Percentiles rank a stretch among this genome's conserved stretches.
These are phyloP conservation scores for Saccharomycopsis fermentans DNA, from an alignment of 805 yeast species.

Conservation along the genomic window DNA sequence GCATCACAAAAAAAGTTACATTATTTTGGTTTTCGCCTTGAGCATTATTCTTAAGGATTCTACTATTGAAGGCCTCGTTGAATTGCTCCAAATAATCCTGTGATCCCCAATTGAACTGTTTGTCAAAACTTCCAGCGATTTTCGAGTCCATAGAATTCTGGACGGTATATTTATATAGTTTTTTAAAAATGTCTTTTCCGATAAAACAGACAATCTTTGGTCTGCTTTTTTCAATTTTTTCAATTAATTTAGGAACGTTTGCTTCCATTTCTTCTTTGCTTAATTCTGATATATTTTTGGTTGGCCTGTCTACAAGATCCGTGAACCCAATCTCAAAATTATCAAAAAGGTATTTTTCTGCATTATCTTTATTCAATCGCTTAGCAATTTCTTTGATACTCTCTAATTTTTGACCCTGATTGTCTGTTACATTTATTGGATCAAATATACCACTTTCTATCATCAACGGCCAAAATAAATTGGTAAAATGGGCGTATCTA, in stretches of 20 bases:
- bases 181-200: constrained; percentile 72
- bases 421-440: background rate
- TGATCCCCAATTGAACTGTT: constrained; percentile 45
- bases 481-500: constrained; percentile 63
- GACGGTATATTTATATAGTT: constrained; percentile 28
- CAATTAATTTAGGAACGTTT: constrained; percentile 43
- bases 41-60: background rate
- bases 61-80: background rate
- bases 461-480: constrained; percentile 57
- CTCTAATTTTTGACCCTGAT: background rate
- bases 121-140: constrained; percentile 12
- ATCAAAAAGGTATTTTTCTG: constrained; percentile 32
- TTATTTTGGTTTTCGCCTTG: background rate
- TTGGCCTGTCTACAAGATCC: constrained; percentile 57
- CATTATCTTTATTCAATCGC: constrained; percentile 27
- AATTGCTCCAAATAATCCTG: constrained; percentile 20
- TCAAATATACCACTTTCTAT: constrained; percentile 39
- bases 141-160: background rate
- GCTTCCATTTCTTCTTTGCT: constrained; percentile 39
- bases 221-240: constrained; percentile 29
- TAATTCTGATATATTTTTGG: constrained; percentile 48
- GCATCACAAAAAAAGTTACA: constrained; percentile 2
- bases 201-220: constrained; percentile 46
- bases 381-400: constrained; percentile 14
- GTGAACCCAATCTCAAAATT: constrained; percentile 54